Percentiles rank a stretch among this genome's conserved stretches.
These are phyloP conservation scores for Xerocomus potaroensis DNA, from an alignment of 768 basidiomycete species.

Conservation along the genomic window DNA sequence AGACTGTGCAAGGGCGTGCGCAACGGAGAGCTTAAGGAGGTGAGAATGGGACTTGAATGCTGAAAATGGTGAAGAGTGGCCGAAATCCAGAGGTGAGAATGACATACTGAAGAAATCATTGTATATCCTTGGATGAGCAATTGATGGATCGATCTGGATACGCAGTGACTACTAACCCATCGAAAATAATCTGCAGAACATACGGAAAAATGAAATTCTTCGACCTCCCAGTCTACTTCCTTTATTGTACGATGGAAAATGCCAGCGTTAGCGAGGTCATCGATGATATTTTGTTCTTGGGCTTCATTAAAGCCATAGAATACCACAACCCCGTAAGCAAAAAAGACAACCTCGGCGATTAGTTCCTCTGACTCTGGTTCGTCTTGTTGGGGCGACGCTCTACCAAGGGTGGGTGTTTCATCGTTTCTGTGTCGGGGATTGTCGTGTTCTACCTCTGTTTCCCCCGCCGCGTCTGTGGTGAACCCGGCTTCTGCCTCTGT, in stretches of 20 bases:
- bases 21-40: constrained; percentile 86
- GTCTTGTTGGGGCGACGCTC: background rate
- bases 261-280: constrained; percentile 74
- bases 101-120: constrained; percentile 92
- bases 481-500: constrained; percentile 12
- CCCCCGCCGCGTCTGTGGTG: constrained; percentile 9
- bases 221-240: constrained; percentile 84
- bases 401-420: constrained; percentile 4
- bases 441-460: constrained; percentile 13
- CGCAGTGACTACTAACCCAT: background rate
- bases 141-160: constrained; percentile 72
- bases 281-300: constrained; percentile 79
- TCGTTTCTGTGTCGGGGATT: background rate
- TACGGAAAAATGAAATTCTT: constrained; percentile 88
- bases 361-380: constrained; percentile 33
- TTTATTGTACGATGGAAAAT: constrained; percentile 56
- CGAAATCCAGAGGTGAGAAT: background rate
- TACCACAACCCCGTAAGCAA: constrained; percentile 85
- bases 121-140: constrained; percentile 86
- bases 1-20: constrained; percentile 92
- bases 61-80: constrained; percentile 25
- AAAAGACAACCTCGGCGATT: constrained; percentile 73
- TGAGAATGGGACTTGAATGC: constrained; percentile 91
- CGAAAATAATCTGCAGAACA: background rate
- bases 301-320: constrained; percentile 83